Evolutionary conservation across 305 asterid species (phyloP).

Genomic region (Plantago lanceolata): DNA sequence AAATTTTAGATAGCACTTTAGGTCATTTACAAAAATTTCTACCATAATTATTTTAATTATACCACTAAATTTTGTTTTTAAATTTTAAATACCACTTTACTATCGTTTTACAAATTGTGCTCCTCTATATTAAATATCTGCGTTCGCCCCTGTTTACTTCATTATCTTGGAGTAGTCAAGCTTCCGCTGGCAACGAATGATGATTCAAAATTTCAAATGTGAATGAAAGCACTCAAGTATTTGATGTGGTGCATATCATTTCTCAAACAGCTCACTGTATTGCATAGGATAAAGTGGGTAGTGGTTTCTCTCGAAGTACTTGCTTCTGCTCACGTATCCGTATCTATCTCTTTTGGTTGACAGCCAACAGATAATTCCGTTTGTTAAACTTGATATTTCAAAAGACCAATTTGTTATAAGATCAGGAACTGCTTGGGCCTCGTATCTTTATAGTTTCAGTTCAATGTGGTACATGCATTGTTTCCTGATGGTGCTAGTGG

Average conservation of each 20-base stretch:
- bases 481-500: slow-evolving; percentile 23
- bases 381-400: neutral
- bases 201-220: slow-evolving; percentile 31
- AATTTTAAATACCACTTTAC: too few relatives aligned
- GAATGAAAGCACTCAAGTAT: slow-evolving; percentile 33
- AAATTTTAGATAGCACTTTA: too few relatives aligned
- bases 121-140: too few relatives aligned
- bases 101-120: too few relatives aligned
- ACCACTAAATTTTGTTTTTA: too few relatives aligned
- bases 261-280: slow-evolving; percentile 96
- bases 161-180: slow-evolving; percentile 71
- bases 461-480: slow-evolving; percentile 14
- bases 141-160: too few relatives aligned
- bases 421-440: slow-evolving; percentile 3
- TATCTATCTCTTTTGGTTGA: slow-evolving; percentile 37
- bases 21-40: too few relatives aligned
- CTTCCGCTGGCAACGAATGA: slow-evolving; percentile 42
- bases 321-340: slow-evolving; percentile 84
- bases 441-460: neutral
- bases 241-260: slow-evolving; percentile 73
- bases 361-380: slow-evolving; percentile 28
- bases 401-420: slow-evolving; percentile 8
- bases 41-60: too few relatives aligned
- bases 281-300: slow-evolving; percentile 96
- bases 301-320: slow-evolving; percentile 89